Evolutionary conservation across 805 yeast genomes (phyloP), one percentile per base, ranked within the genome.

Genomic region (Monosporozyma aerobia): DNA sequence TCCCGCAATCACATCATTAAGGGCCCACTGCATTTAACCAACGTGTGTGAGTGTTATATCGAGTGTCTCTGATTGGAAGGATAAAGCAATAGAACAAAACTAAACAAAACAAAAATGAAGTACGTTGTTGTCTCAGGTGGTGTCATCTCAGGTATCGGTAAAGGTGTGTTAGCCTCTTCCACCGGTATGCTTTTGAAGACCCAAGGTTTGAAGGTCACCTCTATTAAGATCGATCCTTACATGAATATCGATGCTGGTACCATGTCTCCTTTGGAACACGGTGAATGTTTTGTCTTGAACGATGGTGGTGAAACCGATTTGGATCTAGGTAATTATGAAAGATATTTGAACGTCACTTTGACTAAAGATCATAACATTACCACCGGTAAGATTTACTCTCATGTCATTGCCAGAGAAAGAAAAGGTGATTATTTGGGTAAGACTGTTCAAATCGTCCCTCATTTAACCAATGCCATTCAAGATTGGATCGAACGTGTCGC

Each of bases 231-330:
- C 65, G 99, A 94, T 75, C 99, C 99, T 43, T 94, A 94, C 73
- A 87, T 94, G 95, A 94, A 94, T 74, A 89, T 94, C 61, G 99
- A 94, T 75, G 99, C 99, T 41, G 99, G 99, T 63, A 94, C 99
- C 46, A 94, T 94, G 99, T 88, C 97, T 44, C 99, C 99, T 23
- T 77, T 94, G 67, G 99, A 94, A 72, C 99, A 94, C 69, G 99
- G 99, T 63, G 99, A 94, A 73, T 96, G 96, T 69, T 94, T 94
- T 69, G 98, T 94, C 51, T 78, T 94, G 66, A 87, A 92, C 70
- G 99, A 94, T 69, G 99, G 99, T 70, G 99, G 99, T 63, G 99
- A 94, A 74, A 96, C 92, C 47, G 99, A 94, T 74, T 80, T 94
- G 68, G 99, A 94, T 74, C 77, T 94, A 61, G 99, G 99, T 69